Base-by-base conservation (phyloP, 2,329 filamentous ascomycete genomes). In the Cladosporium sp. region DNA sequence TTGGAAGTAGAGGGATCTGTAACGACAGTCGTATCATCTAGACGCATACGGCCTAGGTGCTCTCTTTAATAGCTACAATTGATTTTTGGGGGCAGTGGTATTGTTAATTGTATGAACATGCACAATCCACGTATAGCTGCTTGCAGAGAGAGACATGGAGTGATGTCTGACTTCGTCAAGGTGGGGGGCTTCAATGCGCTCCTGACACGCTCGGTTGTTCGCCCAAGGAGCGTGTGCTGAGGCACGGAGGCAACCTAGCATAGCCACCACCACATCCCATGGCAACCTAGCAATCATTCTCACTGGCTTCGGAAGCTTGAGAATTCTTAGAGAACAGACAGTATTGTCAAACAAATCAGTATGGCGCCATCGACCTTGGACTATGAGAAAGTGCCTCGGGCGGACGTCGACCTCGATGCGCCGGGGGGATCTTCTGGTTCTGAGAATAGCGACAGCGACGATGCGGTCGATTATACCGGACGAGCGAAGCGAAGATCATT, bases 381-480 rank as follows among this genome's bases (percentile, higher is more conserved):
- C 39, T 53, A 53, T 25, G 37, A 44, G 24, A 32, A 42, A n/a
- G 50, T 53, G 25, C 50, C 50, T 17, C 36, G 36, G 8, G 37
- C 24, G 37, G 50, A 53, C 36, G 12, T 20, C 22, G 24, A 53
- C 20, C n/a, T 28, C n/a, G 50, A 44, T 34, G 36, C 17, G n/a
- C 24, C 22, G n/a, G 37, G 12, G 19, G 9, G 48, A 37, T 13
- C 48, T 7, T 35, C 51, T 22, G 37, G 39, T 4, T 47, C 40
- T 17, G 61, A 55, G n/a, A 44, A 58, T 12, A 53, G 52, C 28
- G 60, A 63, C n/a, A 40, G 44, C 20, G 58, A 74, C 19, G 60
- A 61, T 54, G 51, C 50, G 12, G 50, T 24, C 37, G 42, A 57
- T 24, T 68, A 58, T 55, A 20, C 62, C 57, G 24, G 50, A 8